phyloP scores from a whole-genome alignment of 2,329 filamentous ascomycete species.

The Xylariaceae sp. region DNA sequence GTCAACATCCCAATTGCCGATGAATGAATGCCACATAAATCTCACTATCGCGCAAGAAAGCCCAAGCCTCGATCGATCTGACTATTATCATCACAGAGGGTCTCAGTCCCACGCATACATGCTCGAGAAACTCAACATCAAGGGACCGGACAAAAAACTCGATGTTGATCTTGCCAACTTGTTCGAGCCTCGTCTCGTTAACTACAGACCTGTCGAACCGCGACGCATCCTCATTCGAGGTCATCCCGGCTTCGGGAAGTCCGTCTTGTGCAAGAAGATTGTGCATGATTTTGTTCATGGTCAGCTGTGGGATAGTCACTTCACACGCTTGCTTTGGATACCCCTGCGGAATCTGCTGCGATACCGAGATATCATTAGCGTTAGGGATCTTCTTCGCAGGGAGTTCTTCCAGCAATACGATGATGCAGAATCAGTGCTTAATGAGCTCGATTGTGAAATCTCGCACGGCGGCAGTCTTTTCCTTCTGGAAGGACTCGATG shows the following conservation, averaged over 20 bases:
- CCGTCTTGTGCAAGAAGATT: constrained; percentile 8
- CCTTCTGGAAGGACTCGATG: constrained; percentile 3
- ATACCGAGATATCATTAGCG: neutral
- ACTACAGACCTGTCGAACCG: neutral
- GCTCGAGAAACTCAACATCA: neutral
- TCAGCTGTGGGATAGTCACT: neutral
- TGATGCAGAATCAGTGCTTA: neutral
- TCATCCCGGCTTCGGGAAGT: constrained; percentile 4
- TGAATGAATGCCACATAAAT: constrained; percentile 2
- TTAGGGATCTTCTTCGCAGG: neutral
- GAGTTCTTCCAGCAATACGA: neutral
- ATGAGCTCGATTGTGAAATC: neutral
- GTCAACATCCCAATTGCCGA: neutral
- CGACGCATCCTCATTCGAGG: constrained; percentile 7
- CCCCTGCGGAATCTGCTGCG: constrained; percentile 1
- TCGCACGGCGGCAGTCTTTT: neutral
- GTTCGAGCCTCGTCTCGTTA: neutral
- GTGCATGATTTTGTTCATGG: neutral
- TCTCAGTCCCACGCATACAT: neutral
- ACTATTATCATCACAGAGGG: too few relatives aligned
- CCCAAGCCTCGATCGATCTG: neutral
- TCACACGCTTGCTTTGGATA: constrained; percentile 7
- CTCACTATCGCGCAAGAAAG: neutral
- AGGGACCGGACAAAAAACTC: neutral
- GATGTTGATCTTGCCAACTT: neutral